phyloP scores from a whole-genome alignment of 805 yeast species.

The Kodamaea kaohsiungensis region DNA sequence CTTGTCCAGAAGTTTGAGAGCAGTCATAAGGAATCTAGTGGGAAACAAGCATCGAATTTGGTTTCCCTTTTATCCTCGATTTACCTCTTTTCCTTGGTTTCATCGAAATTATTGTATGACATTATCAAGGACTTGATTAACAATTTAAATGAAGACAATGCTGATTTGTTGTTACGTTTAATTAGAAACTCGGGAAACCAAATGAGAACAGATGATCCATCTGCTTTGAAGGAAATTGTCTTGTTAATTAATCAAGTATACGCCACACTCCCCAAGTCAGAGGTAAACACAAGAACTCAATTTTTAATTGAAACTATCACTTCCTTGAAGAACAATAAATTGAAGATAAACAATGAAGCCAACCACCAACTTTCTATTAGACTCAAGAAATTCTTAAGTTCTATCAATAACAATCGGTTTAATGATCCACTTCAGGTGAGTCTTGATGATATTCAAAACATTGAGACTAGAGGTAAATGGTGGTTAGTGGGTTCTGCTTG shows the following conservation, averaged over 20 bases:
- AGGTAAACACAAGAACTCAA: conserved; percentile 63
- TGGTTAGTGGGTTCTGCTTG: conserved; percentile 99
- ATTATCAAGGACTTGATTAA: conserved; percentile 56
- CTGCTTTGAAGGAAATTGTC: conserved; percentile 78
- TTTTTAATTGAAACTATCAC: conserved; percentile 84
- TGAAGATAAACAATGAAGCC: conserved; percentile 55
- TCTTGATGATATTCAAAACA: conserved; percentile 74
- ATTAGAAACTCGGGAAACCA: conserved; percentile 79
- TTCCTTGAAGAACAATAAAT: conserved; percentile 82
- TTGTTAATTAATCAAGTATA: conserved; percentile 52
- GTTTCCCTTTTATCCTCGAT: conserved; percentile 74
- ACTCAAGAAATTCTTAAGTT: conserved; percentile 63
- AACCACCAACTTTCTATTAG: conserved; percentile 54
- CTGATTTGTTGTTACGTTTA: conserved; percentile 74
- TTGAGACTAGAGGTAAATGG: conserved; percentile 91
- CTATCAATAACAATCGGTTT: conserved; percentile 44
- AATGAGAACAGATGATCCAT: conserved; percentile 87
- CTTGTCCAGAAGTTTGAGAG: conserved; percentile 69
- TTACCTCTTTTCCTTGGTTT: conserved; percentile 74
- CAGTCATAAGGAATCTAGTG: conserved; percentile 28
- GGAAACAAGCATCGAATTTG: conserved; percentile 61
- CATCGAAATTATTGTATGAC: conserved; percentile 77
- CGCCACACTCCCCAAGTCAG: conserved; percentile 33
- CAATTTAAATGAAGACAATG: conserved; percentile 65
- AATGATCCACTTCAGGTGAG: conserved; percentile 83